Percentiles rank a stretch among this genome's conserved stretches.
These are phyloP conservation scores for Lachnellula occidentalis DNA, from an alignment of 2,329 filamentous ascomycete species.

Conservation along the genomic window DNA sequence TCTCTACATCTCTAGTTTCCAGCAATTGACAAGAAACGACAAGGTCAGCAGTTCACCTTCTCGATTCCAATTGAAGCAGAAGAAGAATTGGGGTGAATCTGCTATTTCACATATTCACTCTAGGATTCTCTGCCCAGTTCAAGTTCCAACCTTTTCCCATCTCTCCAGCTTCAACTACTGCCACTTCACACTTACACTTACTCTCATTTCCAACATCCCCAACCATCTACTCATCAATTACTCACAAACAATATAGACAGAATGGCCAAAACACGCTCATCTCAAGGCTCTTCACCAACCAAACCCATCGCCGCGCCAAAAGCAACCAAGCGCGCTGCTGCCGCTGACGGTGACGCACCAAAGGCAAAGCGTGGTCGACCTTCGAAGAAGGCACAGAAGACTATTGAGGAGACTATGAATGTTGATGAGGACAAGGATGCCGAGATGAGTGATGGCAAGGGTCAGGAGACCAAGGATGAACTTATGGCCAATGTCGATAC, in stretches of 20 bases:
- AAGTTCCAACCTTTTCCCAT: not conserved
- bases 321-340: not conserved
- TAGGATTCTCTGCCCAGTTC: not conserved
- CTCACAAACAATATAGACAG: not conserved
- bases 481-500: not conserved
- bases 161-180: not conserved
- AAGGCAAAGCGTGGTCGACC: constrained; percentile 34
- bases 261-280: not conserved
- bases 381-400: constrained; percentile 23
- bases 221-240: not conserved
- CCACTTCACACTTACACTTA: not conserved
- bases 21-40: not conserved
- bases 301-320: not conserved
- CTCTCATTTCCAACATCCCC: not conserved
- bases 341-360: constrained; percentile 6
- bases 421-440: not conserved
- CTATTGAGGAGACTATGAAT: constrained; percentile 23
- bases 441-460: not conserved
- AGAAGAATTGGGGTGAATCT: no score
- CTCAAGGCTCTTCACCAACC: constrained; percentile 4
- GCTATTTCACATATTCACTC: not conserved
- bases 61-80: no score
- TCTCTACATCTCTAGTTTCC: not conserved
- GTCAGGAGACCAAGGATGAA: not conserved
- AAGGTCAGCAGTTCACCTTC: not conserved